phyloP scores from a whole-genome alignment of 2,329 filamentous ascomycete species.

The Paecilomyces niveus region DNA sequence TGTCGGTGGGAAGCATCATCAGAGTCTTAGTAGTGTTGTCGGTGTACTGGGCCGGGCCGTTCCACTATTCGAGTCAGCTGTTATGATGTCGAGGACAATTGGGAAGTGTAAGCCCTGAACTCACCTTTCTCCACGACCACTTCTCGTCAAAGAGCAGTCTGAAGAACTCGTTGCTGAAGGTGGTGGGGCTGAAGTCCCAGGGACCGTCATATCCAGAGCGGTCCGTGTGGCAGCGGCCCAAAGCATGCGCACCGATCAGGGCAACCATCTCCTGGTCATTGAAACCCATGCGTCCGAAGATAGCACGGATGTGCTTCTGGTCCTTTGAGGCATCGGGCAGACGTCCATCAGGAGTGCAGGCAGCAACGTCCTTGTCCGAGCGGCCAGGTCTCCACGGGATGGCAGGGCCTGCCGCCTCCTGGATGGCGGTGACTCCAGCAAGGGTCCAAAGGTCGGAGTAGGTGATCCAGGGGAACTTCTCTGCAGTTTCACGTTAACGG shows the following conservation, averaged over 20 bases:
- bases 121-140: constrained; percentile 71
- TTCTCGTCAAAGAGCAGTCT: constrained; percentile 82
- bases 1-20: constrained; percentile 97
- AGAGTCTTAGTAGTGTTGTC: constrained; percentile 79
- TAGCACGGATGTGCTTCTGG: constrained; percentile 73
- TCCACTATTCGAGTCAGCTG: constrained; percentile 48
- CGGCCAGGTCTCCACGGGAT: constrained; percentile 88
- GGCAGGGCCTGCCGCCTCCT: constrained; percentile 87
- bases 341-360: constrained; percentile 91
- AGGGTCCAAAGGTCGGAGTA: constrained; percentile 98
- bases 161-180: constrained; percentile 93
- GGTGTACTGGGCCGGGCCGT: constrained; percentile 83
- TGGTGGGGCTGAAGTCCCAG: constrained; percentile 86
- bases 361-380: constrained; percentile 66
- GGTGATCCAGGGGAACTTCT: constrained; percentile 86
- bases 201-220: constrained; percentile 83
- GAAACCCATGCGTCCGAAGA: constrained; percentile 97
- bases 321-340: constrained; percentile 75
- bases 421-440: constrained; percentile 73
- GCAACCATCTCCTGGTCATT: constrained; percentile 96
- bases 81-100: not conserved
- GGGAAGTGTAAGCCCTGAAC: not conserved
- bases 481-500: constrained; percentile 25
- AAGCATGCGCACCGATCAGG: constrained; percentile 73
- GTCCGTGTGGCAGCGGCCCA: constrained; percentile 84